Evolutionary conservation across 1,139 yeast genomes (phyloP).

Genomic region (Yamadazyma taylorii): DNA sequence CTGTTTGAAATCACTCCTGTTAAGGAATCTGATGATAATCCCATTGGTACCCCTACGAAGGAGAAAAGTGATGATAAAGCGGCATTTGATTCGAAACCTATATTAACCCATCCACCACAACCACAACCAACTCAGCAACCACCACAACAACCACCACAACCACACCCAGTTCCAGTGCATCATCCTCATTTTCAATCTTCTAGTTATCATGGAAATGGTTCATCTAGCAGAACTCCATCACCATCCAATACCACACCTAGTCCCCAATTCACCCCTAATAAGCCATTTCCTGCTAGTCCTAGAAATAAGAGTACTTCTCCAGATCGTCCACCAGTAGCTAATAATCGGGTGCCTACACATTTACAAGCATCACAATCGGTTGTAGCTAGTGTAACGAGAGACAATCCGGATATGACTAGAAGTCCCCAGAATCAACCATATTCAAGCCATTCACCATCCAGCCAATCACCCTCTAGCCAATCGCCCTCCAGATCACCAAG

Average conservation of each 20-base stretch:
- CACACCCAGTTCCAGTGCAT: constrained; percentile 7
- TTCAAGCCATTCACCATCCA: neutral
- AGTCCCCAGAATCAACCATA: too few species aligned
- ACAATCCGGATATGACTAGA: neutral
- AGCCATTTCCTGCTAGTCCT: constrained; percentile 11
- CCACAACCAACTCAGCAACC: constrained; percentile 4
- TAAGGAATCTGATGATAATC: neutral
- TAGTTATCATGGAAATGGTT: neutral
- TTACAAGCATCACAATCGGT: neutral
- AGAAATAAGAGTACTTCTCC: neutral
- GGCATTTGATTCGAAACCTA: constrained; percentile 1
- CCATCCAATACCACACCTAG: constrained; percentile 6
- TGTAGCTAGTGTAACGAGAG: neutral
- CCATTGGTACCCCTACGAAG: neutral
- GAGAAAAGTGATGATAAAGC: neutral
- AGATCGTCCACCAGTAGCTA: neutral
- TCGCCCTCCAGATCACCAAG: neutral
- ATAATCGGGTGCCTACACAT: constrained; percentile 2
- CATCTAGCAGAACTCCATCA: constrained; percentile 13
- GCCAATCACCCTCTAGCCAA: neutral
- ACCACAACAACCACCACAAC: constrained; percentile 7
- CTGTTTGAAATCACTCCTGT: constrained; percentile 16
- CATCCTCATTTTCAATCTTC: too few species aligned
- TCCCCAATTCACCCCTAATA: constrained; percentile 6
- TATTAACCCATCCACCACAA: constrained; percentile 4